A percentile compares a stretch with the other conserved stretches of the same genome.
These are phyloP conservation scores for Colletotrichum godetiae DNA, from an alignment of 2,329 filamentous ascomycete genomes.

Conservation along the genomic window DNA sequence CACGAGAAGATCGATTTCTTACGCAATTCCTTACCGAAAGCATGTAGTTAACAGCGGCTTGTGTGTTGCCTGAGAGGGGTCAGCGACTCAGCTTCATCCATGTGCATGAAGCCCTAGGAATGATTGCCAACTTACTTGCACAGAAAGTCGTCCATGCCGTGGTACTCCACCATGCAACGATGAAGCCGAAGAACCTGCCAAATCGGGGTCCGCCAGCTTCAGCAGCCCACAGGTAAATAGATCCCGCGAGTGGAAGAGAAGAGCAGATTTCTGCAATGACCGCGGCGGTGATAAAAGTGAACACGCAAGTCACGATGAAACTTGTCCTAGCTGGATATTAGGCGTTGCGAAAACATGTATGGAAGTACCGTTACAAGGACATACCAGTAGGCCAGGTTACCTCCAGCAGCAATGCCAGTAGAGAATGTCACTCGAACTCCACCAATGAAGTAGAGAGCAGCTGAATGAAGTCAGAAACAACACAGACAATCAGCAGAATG, in stretches of 20 bases:
- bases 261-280: slow-evolving; percentile 71
- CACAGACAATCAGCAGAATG: neutral
- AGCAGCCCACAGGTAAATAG: slow-evolving; percentile 72
- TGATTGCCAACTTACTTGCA: slow-evolving; percentile 50
- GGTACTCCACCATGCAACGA: slow-evolving; percentile 74
- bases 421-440: slow-evolving; percentile 70
- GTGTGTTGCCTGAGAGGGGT: slow-evolving; percentile 54
- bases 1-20: neutral
- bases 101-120: neutral
- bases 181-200: slow-evolving; percentile 67
- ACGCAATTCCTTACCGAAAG: slow-evolving; percentile 53
- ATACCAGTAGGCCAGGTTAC: slow-evolving; percentile 70
- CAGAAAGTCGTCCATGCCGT: slow-evolving; percentile 72
- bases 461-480: slow-evolving; percentile 46
- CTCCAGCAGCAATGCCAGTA: slow-evolving; percentile 71
- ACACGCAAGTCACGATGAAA: slow-evolving; percentile 68
- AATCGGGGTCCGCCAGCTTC: slow-evolving; percentile 66
- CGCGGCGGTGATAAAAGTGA: slow-evolving; percentile 70
- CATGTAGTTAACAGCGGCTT: slow-evolving; percentile 63
- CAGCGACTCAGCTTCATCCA: neutral
- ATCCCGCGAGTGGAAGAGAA: slow-evolving; percentile 67
- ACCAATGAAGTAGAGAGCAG: slow-evolving; percentile 70
- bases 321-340: slow-evolving; percentile 58
- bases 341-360: neutral
- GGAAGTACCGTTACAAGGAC: neutral